Base-by-base conservation (phyloP, 163 green algal species). In the Chlorella variabilis region DNA sequence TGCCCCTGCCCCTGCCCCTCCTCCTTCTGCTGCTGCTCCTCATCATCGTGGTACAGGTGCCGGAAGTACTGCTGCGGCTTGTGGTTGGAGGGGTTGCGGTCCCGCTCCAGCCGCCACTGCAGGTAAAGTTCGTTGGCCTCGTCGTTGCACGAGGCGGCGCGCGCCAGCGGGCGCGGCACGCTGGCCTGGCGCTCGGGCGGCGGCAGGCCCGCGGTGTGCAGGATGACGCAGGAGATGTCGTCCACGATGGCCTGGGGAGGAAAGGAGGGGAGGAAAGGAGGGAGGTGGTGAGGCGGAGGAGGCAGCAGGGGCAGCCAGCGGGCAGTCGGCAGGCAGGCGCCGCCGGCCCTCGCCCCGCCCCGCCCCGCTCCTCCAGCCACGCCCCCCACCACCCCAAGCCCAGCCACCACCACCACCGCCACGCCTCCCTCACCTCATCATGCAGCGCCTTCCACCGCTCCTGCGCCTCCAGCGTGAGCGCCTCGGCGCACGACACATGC, bases 391-490 rank as follows among this genome's bases (percentile, higher is more conserved):
- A 63, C 54, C n/a, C n/a, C n/a, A n/a, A n/a, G n/a, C n/a, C n/a
- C 61, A 68, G 61, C 29, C 8, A 15, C 31, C 62, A 48, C 29
- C 62, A n/a, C 18, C 62, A 41, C 62, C 31, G 2, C 67, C 67
- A 59, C 38, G 21, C 17, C 27, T n/a, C 41, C 39, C 69, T 9
- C 77, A 82, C 83, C 83, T 87, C 84, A 23, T 62, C 36, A 59
- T 75, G 62, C 76, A 59, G 67, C 23, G 71, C 73, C 61, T 90
- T 90, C 83, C 85, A 90, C 31, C 80, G 75, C 71, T 90, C 80
- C 73, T 89, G 83, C 6, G 87, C 87, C 42, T 90, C 79, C 23
- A 89, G 79, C 1, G 86, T 90, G 21, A 91, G 71, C 29, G 83
- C 80, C 25, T 90, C 87, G 5, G 85, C 86, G 38, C 58, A 78